phyloP scores from a whole-genome alignment of 2,329 filamentous ascomycete genomes.

The Penicillium sp. region DNA sequence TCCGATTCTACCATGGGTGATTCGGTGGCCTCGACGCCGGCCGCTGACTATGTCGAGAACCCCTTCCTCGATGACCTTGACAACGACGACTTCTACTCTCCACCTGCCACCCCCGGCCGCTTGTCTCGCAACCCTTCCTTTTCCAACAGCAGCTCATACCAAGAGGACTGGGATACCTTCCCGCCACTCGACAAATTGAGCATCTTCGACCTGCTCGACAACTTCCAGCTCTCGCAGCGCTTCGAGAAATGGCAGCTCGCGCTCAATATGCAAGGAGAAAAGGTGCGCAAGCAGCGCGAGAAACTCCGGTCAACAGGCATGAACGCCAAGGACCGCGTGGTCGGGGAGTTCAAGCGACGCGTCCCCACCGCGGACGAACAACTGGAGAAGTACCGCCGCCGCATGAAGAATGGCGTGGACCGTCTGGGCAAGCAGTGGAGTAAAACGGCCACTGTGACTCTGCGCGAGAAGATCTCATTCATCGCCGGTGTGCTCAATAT shows the following conservation, averaged over 20 bases:
- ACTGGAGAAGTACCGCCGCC: slow-evolving; percentile 82
- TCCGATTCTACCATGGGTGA: slow-evolving; percentile 24
- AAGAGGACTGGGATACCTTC: slow-evolving; percentile 83
- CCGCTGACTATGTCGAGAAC: slow-evolving; percentile 26
- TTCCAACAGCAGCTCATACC: slow-evolving; percentile 79
- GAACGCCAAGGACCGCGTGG: slow-evolving; percentile 80
- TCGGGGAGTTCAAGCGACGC: slow-evolving; percentile 87
- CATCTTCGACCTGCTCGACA: slow-evolving; percentile 91
- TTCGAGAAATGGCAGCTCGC: slow-evolving; percentile 87
- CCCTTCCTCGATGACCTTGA: slow-evolving; percentile 29
- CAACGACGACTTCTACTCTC: slow-evolving; percentile 31
- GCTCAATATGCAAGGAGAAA: slow-evolving; percentile 77
- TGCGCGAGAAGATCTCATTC: slow-evolving; percentile 92
- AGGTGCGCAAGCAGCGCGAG: slow-evolving; percentile 78
- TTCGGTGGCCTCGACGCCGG: slow-evolving; percentile 25
- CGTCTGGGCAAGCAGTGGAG: slow-evolving; percentile 83
- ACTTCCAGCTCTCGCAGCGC: slow-evolving; percentile 82
- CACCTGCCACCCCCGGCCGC: slow-evolving; percentile 32
- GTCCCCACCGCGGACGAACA: slow-evolving; percentile 88
- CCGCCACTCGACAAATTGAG: slow-evolving; percentile 86
- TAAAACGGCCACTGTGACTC: slow-evolving; percentile 80
- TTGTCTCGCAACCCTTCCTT: slow-evolving; percentile 77
- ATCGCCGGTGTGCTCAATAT: slow-evolving; percentile 96
- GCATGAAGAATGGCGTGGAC: slow-evolving; percentile 86
- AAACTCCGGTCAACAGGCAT: slow-evolving; percentile 72